A percentile compares a stretch with the other conserved stretches of the same genome.
Conservation (phyloP, 345 rosid species). For the Orychophragmus violaceus region DNA sequence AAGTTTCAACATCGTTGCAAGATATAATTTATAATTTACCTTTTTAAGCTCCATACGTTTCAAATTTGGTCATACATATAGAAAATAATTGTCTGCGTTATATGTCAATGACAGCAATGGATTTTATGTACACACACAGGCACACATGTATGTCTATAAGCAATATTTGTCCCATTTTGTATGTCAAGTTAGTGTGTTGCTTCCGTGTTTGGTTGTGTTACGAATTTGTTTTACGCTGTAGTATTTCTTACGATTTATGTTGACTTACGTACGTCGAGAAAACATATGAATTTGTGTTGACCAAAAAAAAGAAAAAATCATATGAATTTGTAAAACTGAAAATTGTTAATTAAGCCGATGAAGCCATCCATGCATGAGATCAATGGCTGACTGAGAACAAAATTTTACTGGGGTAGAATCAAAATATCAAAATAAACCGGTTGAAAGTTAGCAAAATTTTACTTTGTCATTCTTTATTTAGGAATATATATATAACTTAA, state of each 20-base stretch:
- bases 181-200: background rate
- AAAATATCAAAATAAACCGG: too few species aligned
- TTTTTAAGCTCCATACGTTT: background rate
- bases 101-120: background rate
- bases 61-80: background rate
- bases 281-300: background rate
- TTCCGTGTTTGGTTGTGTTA: constrained; percentile 10
- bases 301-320: too few species aligned
- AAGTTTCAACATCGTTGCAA: background rate
- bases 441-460: too few species aligned
- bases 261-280: background rate
- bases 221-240: background rate
- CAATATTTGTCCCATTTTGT: background rate
- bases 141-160: background rate
- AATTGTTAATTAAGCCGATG: background rate
- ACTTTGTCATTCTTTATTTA: too few species aligned
- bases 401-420: too few species aligned
- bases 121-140: background rate
- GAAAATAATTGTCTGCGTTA: background rate
- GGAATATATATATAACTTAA: too few species aligned
- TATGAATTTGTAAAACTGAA: too few species aligned
- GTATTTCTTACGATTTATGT: background rate
- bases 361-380: too few species aligned
- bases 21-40: background rate
- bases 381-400: too few species aligned